Evolutionary conservation across 2,329 filamentous ascomycete genomes (phyloP).

Genomic region (Tricladium varicosporioides): DNA sequence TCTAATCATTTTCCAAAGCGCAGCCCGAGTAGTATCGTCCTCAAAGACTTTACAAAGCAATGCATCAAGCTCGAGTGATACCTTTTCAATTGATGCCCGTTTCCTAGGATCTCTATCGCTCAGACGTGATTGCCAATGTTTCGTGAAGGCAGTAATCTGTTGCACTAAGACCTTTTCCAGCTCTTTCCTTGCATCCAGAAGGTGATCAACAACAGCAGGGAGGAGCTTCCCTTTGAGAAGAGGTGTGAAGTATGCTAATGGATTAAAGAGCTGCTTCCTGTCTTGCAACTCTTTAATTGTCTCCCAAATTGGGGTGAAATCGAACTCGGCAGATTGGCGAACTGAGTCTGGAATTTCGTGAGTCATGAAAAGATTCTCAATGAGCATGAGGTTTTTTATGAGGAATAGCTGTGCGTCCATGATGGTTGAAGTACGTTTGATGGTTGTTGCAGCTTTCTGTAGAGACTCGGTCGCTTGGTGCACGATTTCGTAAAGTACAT

Average conservation of each 20-base stretch:
- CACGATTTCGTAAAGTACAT: slow-evolving; percentile 77
- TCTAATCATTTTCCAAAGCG: slow-evolving; percentile 34
- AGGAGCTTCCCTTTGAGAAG: slow-evolving; percentile 39
- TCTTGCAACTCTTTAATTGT: slow-evolving; percentile 49
- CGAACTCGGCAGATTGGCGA: slow-evolving; percentile 52
- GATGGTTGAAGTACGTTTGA: slow-evolving; percentile 60
- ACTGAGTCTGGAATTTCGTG: slow-evolving; percentile 80
- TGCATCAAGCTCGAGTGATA: slow-evolving; percentile 55
- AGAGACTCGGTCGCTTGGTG: slow-evolving; percentile 86
- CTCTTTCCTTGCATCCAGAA: slow-evolving; percentile 61
- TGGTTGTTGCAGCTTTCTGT: slow-evolving; percentile 69
- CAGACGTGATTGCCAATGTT: slow-evolving; percentile 52
- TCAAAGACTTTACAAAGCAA: slow-evolving; percentile 55
- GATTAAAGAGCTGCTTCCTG: slow-evolving; percentile 52
- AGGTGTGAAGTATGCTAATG: slow-evolving; percentile 41
- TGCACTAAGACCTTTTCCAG: slow-evolving; percentile 61
- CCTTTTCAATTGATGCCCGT: slow-evolving; percentile 46
- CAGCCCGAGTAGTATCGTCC: slow-evolving; percentile 33
- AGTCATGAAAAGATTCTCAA: slow-evolving; percentile 94
- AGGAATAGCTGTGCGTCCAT: slow-evolving; percentile 87
- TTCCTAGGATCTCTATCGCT: slow-evolving; percentile 44
- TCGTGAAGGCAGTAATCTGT: slow-evolving; percentile 62
- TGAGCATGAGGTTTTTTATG: slow-evolving; percentile 87
- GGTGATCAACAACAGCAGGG: slow-evolving; percentile 38
- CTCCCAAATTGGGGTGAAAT: slow-evolving; percentile 65